These are phyloP conservation scores for Gracilaria domingensis DNA, from an alignment of 23 red algal genomes.

Conservation along the genomic window DNA sequence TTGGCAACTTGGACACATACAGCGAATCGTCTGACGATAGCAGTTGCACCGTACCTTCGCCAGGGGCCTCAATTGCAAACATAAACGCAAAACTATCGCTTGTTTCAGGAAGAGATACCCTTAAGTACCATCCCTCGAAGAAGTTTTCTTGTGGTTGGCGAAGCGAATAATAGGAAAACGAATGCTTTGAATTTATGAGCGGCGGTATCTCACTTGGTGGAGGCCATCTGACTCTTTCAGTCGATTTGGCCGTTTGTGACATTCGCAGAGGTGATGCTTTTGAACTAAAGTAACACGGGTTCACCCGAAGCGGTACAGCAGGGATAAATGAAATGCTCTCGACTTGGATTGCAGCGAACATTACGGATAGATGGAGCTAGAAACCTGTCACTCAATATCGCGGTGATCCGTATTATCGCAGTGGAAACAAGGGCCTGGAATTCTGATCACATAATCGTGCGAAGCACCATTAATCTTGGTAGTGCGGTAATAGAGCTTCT, in stretches of 20 bases:
- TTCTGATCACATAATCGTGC: too few relatives aligned
- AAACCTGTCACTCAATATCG: too few relatives aligned
- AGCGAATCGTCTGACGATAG: constrained; percentile 31
- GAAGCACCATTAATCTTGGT: too few relatives aligned
- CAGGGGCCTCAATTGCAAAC: constrained; percentile 61
- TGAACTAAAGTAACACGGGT: not conserved
- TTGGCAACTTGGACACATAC: constrained; percentile 15
- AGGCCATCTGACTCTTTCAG: not conserved
- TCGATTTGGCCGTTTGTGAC: not conserved
- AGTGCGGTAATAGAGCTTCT: too few relatives aligned
- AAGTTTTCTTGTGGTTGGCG: not conserved
- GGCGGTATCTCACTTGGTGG: not conserved
- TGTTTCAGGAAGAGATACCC: constrained; percentile 41
- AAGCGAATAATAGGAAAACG: constrained; percentile 1
- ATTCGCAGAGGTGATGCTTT: not conserved
- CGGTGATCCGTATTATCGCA: too few relatives aligned
- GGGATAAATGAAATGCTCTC: not conserved
- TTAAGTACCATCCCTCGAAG: constrained; percentile 76
- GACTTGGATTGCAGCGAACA: not conserved
- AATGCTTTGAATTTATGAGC: constrained; percentile 21
- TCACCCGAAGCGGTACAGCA: not conserved
- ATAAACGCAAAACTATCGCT: constrained; percentile 44
- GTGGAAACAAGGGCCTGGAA: too few relatives aligned
- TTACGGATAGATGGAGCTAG: not conserved
- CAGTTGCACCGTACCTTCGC: constrained; percentile 49